Conservation (phyloP, 2,329 filamentous ascomycete genomes). For the Tolypocladium paradoxum region DNA sequence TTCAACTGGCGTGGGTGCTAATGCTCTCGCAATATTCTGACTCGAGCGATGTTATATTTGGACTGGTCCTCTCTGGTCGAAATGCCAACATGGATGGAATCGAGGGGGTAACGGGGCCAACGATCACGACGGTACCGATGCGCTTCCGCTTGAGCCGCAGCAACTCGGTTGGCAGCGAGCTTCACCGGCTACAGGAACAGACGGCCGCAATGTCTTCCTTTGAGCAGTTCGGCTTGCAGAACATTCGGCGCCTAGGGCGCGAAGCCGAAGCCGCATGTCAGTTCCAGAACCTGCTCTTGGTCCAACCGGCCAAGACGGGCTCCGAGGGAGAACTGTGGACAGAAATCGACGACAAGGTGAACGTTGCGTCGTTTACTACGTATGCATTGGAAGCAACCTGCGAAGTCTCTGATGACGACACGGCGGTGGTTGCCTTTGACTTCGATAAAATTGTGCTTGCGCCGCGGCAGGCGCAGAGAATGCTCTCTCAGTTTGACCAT, state of each 20-base stretch:
- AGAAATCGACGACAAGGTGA: neutral
- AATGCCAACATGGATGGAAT: conserved; percentile 1
- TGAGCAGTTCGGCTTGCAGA: conserved; percentile 47
- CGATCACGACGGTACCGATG: conserved; percentile 2
- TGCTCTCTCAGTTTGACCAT: conserved; percentile 1
- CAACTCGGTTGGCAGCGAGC: neutral
- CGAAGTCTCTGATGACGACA: neutral
- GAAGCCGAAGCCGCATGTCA: conserved; percentile 42
- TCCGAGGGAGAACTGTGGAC: neutral
- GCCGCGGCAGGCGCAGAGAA: neutral
- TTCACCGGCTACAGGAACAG: neutral
- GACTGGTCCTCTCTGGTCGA: conserved; percentile 2
- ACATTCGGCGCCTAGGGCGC: conserved; percentile 41
- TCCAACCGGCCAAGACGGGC: neutral
- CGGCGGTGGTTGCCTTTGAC: neutral
- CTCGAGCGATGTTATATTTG: neutral
- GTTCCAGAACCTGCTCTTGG: conserved; percentile 24
- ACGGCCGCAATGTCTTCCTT: neutral
- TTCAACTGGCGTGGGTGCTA: conserved; percentile 1
- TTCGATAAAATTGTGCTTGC: neutral
- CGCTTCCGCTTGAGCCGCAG: neutral
- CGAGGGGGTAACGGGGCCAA: conserved; percentile 2
- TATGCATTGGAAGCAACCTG: conserved; percentile 3
- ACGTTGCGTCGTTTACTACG: conserved; percentile 1
- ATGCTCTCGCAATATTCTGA: conserved; percentile 1